These are phyloP conservation scores for Sporodiniella umbellata DNA, from an alignment of 371 early-diverging fungal genomes.

Conservation along the genomic window DNA sequence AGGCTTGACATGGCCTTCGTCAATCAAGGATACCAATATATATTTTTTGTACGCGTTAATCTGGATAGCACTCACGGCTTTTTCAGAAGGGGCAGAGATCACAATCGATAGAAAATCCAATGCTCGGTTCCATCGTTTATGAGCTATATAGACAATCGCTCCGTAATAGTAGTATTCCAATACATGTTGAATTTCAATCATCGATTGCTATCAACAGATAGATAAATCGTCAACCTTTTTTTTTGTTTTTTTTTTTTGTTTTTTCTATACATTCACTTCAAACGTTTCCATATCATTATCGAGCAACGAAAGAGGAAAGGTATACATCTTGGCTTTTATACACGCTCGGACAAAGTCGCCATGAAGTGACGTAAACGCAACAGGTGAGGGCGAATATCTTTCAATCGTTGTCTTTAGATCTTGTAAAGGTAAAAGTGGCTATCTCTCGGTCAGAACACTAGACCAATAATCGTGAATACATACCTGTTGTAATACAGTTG, in stretches of 20 bases:
- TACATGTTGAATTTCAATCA: constrained; percentile 51
- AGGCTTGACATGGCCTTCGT: constrained; percentile 46
- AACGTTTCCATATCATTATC: constrained; percentile 56
- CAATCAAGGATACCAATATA: constrained; percentile 60
- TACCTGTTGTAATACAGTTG: constrained; percentile 27
- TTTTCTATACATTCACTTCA: constrained; percentile 26
- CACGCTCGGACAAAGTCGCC: constrained; percentile 54
- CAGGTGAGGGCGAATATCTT: constrained; percentile 25
- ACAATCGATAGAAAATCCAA: constrained; percentile 60
- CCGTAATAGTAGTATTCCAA: constrained; percentile 81
- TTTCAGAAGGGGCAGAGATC: constrained; percentile 62
- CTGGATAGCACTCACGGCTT: constrained; percentile 68
- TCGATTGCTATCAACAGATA: constrained; percentile 21
- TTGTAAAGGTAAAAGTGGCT: constrained; percentile 46
- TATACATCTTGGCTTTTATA: constrained; percentile 60
- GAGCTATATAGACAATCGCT: constrained; percentile 66
- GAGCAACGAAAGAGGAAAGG: constrained; percentile 53
- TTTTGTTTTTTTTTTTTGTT: not conserved
- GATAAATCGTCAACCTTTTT: too few relatives aligned
- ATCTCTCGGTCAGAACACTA: too few relatives aligned
- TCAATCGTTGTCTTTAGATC: constrained; percentile 39
- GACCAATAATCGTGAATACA: too few relatives aligned
- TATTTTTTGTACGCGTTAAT: constrained; percentile 75
- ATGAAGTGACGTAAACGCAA: constrained; percentile 57
- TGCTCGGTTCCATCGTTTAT: constrained; percentile 65